Evolutionary conservation across 306 rosid species (phyloP), one percentile per base, ranked within the genome.

Genomic region (Corylus heterophylla): DNA sequence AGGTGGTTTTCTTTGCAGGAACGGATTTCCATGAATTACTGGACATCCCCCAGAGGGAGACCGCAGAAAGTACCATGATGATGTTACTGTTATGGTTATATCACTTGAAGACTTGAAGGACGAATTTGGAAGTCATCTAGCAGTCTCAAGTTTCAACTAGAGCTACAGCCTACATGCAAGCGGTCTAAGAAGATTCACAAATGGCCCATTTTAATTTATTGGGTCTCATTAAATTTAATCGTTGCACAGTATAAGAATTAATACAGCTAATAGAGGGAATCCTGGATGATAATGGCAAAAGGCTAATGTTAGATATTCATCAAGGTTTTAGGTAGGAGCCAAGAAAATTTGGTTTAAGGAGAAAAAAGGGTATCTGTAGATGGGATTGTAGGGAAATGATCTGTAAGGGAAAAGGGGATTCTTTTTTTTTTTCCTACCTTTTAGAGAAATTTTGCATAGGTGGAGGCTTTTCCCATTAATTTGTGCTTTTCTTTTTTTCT

Each of bases 41-140:
- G 84, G 99, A 96, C 82, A 96, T 96, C 77, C 99, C 99, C 1
- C 99, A 96, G 25, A 22, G 85, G 99, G 99, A 69, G 99, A 89
- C 63, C 76, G 99, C 82, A 86, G 99, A 86, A 96, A 91, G 88
- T 96, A 96, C 85, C 99, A 96, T 59, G 99, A 96, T 62, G 99
- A 96, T 71, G 99, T 96, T 48, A 96, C 99, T 16, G 99, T 96
- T 31, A 96, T 96, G 99, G 87, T 96, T 81, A 81, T 96, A 83
- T 96, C 99, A 37, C 99, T 96, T 31, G 25, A 22, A 22, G 25
- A 22, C 25, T 22, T 22, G 99, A 96, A 90, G 99, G 99, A 85
- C 90, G 99, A 87, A 96, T 96, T 74, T 96, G 99, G 99, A 96
- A 96, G 88, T 94, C 98, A 17, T 91, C 98, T 45, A 35, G 78